Evolutionary conservation across 225 moss, liverwort and hornwort species (phyloP).

Genomic region (Physcomitrellopsis africana): DNA sequence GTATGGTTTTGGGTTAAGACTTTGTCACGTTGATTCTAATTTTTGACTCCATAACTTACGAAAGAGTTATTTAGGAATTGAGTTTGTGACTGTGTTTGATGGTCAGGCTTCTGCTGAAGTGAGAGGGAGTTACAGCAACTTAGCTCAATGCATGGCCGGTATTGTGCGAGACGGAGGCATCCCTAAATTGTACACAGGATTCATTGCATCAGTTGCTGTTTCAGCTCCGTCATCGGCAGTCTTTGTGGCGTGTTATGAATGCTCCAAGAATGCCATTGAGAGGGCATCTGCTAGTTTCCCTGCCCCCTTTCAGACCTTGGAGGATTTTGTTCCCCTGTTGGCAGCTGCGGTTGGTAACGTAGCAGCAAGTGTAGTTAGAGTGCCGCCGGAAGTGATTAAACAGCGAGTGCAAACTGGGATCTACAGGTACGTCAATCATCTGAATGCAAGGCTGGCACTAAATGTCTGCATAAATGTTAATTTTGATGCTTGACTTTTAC

Average conservation of each 20-base stretch:
- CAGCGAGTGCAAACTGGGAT: conserved; percentile 80
- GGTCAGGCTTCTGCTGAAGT: conserved; percentile 63
- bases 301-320: conserved; percentile 32
- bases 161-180: conserved; percentile 61
- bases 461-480: background rate
- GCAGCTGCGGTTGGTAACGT: conserved; percentile 64
- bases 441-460: background rate
- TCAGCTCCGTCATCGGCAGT: conserved; percentile 80
- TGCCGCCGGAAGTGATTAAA: conserved; percentile 82
- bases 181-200: conserved; percentile 64
- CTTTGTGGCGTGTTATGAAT: conserved; percentile 75
- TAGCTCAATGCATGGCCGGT: conserved; percentile 65
- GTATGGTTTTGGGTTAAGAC: background rate
- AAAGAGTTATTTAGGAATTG: background rate
- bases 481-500: background rate
- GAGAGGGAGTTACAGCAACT: conserved; percentile 65
- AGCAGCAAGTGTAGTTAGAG: conserved; percentile 66
- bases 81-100: background rate
- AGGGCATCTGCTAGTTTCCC: conserved; percentile 37
- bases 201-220: conserved; percentile 71
- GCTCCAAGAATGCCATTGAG: conserved; percentile 64
- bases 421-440: conserved; percentile 39
- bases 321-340: conserved; percentile 63
- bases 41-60: background rate
- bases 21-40: background rate